These are phyloP conservation scores for Salvia splendens DNA, from an alignment of 257 asterid genomes.

Conservation along the genomic window DNA sequence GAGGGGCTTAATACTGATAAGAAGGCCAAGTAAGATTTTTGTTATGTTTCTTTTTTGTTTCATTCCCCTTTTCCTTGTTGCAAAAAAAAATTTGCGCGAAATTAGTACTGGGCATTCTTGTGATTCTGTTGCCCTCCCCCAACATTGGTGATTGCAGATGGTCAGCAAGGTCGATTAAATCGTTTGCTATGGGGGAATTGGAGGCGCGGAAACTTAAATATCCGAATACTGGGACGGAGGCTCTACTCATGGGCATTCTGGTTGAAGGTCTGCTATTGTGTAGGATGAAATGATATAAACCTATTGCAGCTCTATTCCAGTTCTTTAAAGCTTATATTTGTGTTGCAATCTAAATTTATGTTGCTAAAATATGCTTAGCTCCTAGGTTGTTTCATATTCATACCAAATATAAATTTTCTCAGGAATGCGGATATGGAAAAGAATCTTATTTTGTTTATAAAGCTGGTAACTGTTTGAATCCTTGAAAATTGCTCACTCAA, in stretches of 20 bases:
- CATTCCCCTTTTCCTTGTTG: not conserved
- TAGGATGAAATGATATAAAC: slow-evolving; percentile 14
- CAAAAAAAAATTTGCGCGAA: not conserved
- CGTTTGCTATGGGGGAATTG: slow-evolving; percentile 81
- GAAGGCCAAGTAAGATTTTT: slow-evolving; percentile 49
- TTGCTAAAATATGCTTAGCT: slow-evolving; percentile 10
- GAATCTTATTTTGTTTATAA: not conserved
- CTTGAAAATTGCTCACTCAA: not conserved
- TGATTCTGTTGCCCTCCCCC: slow-evolving; percentile 9
- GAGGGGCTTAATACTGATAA: slow-evolving; percentile 46
- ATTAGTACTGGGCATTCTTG: not conserved
- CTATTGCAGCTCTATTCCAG: not conserved
- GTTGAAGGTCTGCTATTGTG: slow-evolving; percentile 68
- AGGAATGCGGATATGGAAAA: slow-evolving; percentile 6
- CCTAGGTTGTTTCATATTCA: slow-evolving; percentile 6
- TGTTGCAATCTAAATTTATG: not conserved
- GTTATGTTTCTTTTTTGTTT: not conserved
- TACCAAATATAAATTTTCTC: not conserved
- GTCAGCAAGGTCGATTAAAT: slow-evolving; percentile 86
- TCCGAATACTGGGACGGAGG: slow-evolving; percentile 89
- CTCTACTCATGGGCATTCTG: slow-evolving; percentile 88
- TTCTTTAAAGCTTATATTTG: slow-evolving; percentile 27
- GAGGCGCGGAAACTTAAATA: slow-evolving; percentile 90
- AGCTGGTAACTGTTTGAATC: slow-evolving; percentile 3
- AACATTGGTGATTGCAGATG: slow-evolving; percentile 54